These are phyloP conservation scores for Colletotrichum limetticola DNA, from an alignment of 2,329 filamentous ascomycete genomes.

Conservation along the genomic window DNA sequence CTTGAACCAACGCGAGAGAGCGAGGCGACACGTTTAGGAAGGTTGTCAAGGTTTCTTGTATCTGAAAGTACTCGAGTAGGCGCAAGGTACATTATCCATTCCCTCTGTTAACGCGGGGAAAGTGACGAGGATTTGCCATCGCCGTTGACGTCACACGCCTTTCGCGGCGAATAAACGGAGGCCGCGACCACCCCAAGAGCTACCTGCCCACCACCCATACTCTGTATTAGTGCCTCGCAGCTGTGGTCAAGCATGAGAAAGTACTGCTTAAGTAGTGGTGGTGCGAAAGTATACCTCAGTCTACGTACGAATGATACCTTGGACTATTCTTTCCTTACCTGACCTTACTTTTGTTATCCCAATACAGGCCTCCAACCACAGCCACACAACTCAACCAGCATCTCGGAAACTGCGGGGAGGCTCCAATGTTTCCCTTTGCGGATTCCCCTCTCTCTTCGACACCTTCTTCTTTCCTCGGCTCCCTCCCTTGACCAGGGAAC, in stretches of 20 bases:
- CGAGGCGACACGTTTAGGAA: background rate
- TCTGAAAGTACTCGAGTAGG: background rate
- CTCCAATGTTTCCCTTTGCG: background rate
- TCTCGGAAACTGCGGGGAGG: background rate
- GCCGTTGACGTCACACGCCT: conserved; percentile 29
- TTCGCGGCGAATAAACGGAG: background rate
- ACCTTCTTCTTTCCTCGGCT: background rate
- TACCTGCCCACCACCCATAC: background rate
- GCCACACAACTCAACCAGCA: background rate
- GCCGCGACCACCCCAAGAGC: background rate
- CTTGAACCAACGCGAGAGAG: background rate
- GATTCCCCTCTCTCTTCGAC: background rate
- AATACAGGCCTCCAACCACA: background rate
- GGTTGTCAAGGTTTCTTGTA: background rate
- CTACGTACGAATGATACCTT: too few species aligned
- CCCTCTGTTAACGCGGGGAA: background rate
- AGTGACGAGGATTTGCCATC: conserved; percentile 18
- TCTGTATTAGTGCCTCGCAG: background rate
- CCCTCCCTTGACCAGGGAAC: background rate
- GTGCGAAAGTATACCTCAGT: too few species aligned
- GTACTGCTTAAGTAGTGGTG: too few species aligned
- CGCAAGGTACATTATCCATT: background rate
- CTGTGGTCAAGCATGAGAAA: too few species aligned
- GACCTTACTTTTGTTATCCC: background rate
- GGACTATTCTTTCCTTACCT: background rate